Evolutionary conservation across 768 basidiomycete species (phyloP), one percentile per base, ranked within the genome.

Genomic region (Neoboletus brunneissimus): DNA sequence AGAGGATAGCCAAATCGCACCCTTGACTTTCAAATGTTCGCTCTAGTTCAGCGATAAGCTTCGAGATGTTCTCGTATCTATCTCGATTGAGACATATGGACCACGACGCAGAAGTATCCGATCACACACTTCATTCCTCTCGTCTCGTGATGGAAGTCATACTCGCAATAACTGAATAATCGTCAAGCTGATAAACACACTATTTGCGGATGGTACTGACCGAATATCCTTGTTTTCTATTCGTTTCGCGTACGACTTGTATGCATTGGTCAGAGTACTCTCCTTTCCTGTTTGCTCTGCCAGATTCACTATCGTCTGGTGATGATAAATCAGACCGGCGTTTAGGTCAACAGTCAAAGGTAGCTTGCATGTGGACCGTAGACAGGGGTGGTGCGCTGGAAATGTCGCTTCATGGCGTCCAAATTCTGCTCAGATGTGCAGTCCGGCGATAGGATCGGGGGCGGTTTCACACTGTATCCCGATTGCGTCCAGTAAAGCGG

Each of bases 71-170:
- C 75, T 96, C 94, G 66, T 96, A 94, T 70, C 89, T 89, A 40
- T 45, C 47, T 57, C 47, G 16, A 48, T 48, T 55, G 55, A 56
- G 58, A 54, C 12, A 37, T 18, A 23, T 37, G 12, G 16, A 42
- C 27, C 38, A 15, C 16, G 18, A 15, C 20, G 18, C 18, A 48
- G 27, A 55, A 41, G 9, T 20, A n/a, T 29, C 56, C 53, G 37
- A 43, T 48, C 51, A 72, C 81, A 53, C 58, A 92, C 88, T 91
- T 92, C 96, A 98, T 97, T 22, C 96, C 95, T 67, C 84, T 88
- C 12, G 94, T 96, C 71, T 97, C 93, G 4, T 77, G 81, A 72
- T 98, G 96, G 70, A 98, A 98, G 70, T 98, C 96, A 66, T 94
- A 98, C 66, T 86, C 88, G 58, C 77, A 74, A 64, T 92, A 93